Evolutionary conservation across 2,329 filamentous ascomycete species (phyloP).

Genomic region (Fusarium abutilonis): DNA sequence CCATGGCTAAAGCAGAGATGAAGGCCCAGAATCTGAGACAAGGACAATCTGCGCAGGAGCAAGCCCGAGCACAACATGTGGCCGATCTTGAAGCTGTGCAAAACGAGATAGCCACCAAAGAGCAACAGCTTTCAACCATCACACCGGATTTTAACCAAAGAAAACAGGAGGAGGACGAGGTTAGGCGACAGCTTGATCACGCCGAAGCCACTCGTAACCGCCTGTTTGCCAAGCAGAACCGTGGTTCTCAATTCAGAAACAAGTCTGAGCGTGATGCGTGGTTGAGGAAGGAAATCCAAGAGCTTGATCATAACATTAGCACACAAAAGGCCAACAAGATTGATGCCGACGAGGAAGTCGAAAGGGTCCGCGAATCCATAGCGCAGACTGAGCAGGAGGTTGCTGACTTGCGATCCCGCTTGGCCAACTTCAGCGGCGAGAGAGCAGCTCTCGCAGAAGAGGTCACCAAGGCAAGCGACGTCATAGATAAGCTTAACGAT

Average conservation of each 20-base stretch:
- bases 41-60: slow-evolving; percentile 80
- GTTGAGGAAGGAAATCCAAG: slow-evolving; percentile 81
- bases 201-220: slow-evolving; percentile 80
- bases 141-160: slow-evolving; percentile 79
- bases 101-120: slow-evolving; percentile 77
- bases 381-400: slow-evolving; percentile 77
- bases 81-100: slow-evolving; percentile 77
- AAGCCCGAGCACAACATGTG: slow-evolving; percentile 76
- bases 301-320: slow-evolving; percentile 78
- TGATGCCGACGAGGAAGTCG: slow-evolving; percentile 85
- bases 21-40: slow-evolving; percentile 85
- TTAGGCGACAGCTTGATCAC: slow-evolving; percentile 77
- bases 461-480: slow-evolving; percentile 79
- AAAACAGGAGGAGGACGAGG: slow-evolving; percentile 75
- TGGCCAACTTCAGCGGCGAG: slow-evolving; percentile 82
- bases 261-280: slow-evolving; percentile 89
- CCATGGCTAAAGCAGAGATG: slow-evolving; percentile 85
- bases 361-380: slow-evolving; percentile 76
- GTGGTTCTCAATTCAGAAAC: slow-evolving; percentile 85
- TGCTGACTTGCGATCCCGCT: slow-evolving; percentile 71
- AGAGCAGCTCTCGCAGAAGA: slow-evolving; percentile 77
- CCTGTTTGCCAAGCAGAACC: slow-evolving; percentile 90
- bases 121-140: slow-evolving; percentile 78
- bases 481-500: slow-evolving; percentile 81
- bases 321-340: slow-evolving; percentile 85